phyloP scores from a whole-genome alignment of 805 yeast genomes.

The Brettanomyces sp. region DNA sequence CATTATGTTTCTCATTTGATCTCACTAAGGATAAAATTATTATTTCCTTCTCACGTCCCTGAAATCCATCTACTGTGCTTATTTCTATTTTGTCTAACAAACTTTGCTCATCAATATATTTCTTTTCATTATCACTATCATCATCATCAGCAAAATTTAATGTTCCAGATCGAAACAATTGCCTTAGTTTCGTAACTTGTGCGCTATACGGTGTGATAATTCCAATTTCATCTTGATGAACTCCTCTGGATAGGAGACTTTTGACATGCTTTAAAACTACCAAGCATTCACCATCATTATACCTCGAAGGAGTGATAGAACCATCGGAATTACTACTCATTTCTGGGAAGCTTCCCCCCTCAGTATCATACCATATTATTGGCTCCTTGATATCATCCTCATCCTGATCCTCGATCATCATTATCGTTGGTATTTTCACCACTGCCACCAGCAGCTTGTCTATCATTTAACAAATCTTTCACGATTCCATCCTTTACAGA shows the following conservation, averaged over 20 bases:
- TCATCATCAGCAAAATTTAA: slow-evolving; percentile 8
- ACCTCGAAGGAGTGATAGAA: slow-evolving; percentile 40
- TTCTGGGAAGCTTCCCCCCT: slow-evolving; percentile 79
- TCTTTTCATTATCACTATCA: neutral
- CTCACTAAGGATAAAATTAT: slow-evolving; percentile 76
- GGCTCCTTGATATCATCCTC: slow-evolving; percentile 46
- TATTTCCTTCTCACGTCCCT: slow-evolving; percentile 89
- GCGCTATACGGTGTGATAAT: slow-evolving; percentile 87
- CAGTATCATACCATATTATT: slow-evolving; percentile 84
- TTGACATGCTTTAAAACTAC: slow-evolving; percentile 51
- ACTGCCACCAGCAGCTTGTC: neutral
- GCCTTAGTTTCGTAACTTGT: slow-evolving; percentile 60
- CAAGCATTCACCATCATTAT: slow-evolving; percentile 66
- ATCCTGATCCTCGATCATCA: slow-evolving; percentile 21
- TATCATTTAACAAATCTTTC: slow-evolving; percentile 34
- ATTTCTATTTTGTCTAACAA: slow-evolving; percentile 50
- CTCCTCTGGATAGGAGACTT: slow-evolving; percentile 42
- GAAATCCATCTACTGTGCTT: slow-evolving; percentile 92
- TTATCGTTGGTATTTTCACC: slow-evolving; percentile 2
- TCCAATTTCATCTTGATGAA: slow-evolving; percentile 55
- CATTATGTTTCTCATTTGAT: slow-evolving; percentile 47
- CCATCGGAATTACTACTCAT: slow-evolving; percentile 28
- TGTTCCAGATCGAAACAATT: slow-evolving; percentile 26
- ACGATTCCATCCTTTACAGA: slow-evolving; percentile 46
- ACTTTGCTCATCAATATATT: neutral